phyloP scores from a whole-genome alignment of 2,329 filamentous ascomycete species.

The Nemania serpens region DNA sequence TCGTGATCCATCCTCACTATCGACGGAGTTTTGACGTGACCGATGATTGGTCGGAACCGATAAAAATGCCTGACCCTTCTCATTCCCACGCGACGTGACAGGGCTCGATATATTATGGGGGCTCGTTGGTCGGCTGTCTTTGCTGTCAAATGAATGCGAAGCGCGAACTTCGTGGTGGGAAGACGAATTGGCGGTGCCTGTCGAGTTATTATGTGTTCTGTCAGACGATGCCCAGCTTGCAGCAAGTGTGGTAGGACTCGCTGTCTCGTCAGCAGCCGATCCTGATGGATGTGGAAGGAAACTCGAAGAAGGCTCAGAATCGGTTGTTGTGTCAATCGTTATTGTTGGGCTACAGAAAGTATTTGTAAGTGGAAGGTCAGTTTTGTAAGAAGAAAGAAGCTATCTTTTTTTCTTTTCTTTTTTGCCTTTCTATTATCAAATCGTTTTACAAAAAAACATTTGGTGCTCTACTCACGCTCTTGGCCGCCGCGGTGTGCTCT shows the following conservation, averaged over 20 bases:
- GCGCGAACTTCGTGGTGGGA: conserved; percentile 53
- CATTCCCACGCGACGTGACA: conserved; percentile 51
- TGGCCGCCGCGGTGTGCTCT: conserved; percentile 34
- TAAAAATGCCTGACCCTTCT: conserved; percentile 61
- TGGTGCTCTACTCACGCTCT: conserved; percentile 35
- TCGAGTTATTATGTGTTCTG: conserved; percentile 28
- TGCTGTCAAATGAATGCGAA: conserved; percentile 64
- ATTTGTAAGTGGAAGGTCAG: conserved; percentile 20
- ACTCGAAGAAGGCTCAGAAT: conserved; percentile 33
- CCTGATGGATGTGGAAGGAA: conserved; percentile 35
- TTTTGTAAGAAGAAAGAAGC: background rate
- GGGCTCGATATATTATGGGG: conserved; percentile 73
- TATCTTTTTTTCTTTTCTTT: background rate
- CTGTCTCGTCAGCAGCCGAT: conserved; percentile 37
- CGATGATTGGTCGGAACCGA: conserved; percentile 66
- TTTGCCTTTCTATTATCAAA: no score
- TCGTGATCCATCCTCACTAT: conserved; percentile 65
- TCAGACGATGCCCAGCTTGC: conserved; percentile 38
- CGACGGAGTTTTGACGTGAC: conserved; percentile 71
- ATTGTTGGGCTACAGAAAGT: conserved; percentile 41
- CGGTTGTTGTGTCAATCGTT: conserved; percentile 45
- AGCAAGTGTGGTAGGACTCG: conserved; percentile 40
- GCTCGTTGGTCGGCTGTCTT: conserved; percentile 69
- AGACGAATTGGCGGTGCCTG: conserved; percentile 29
- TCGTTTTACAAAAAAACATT: background rate